phyloP scores from a whole-genome alignment of 1,284 basidiomycete genomes.

The Moniliella sp. region DNA sequence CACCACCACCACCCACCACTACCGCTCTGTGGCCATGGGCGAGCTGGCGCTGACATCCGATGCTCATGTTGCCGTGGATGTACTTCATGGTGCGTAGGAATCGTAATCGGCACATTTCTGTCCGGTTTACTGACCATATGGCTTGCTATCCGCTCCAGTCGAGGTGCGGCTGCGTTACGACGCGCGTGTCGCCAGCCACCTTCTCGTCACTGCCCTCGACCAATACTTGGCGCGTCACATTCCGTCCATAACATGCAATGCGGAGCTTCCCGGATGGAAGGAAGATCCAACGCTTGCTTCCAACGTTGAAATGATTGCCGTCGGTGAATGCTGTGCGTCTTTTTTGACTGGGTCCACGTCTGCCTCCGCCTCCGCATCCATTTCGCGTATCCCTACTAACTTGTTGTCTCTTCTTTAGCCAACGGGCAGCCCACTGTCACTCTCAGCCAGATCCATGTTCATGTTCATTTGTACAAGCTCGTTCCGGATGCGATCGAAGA shows the following conservation, averaged over 20 bases:
- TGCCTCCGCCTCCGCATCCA: background rate
- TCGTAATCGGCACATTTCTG: too few relatives aligned
- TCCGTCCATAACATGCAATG: background rate
- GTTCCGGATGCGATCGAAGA: conserved; percentile 54
- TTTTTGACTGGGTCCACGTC: background rate
- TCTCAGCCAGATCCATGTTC: background rate
- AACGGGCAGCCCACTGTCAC: background rate
- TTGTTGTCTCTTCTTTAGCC: background rate
- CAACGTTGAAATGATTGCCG: background rate
- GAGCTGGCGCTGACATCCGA: too few relatives aligned
- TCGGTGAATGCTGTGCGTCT: background rate
- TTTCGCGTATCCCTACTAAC: background rate
- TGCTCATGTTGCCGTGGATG: too few relatives aligned
- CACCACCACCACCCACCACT: too few relatives aligned
- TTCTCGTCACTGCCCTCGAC: too few relatives aligned
- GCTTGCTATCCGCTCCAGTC: too few relatives aligned
- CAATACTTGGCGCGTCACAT: background rate
- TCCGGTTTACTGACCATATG: too few relatives aligned
- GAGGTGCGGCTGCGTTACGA: too few relatives aligned
- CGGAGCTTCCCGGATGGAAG: background rate
- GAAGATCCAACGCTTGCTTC: background rate
- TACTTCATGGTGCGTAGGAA: too few relatives aligned
- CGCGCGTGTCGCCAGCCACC: too few relatives aligned
- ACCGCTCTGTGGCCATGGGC: too few relatives aligned
- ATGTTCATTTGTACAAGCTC: conserved; percentile 66